Percentiles rank a stretch among this genome's conserved stretches.
phyloP scores from a whole-genome alignment of 2,329 filamentous ascomycete genomes.

The Coniochaeta sp. region DNA sequence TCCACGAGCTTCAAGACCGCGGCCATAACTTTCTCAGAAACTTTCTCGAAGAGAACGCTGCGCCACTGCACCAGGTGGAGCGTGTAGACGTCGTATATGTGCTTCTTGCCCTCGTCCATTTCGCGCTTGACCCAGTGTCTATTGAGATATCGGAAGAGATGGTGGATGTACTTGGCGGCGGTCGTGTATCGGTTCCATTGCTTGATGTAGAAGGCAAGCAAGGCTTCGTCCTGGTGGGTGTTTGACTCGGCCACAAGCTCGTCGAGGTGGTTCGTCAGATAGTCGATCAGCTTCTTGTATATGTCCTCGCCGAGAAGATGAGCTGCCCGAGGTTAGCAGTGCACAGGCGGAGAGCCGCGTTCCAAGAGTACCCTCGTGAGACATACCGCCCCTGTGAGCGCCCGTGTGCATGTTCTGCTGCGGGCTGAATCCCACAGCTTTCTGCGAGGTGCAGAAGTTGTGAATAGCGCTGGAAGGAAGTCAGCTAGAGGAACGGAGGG shows the following conservation, averaged over 20 bases:
- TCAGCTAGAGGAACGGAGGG: conserved; percentile 15
- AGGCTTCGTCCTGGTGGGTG: conserved; percentile 78
- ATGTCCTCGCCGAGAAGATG: conserved; percentile 94
- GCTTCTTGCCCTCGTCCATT: conserved; percentile 98
- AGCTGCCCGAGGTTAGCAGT: conserved; percentile 43
- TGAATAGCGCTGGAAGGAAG: conserved; percentile 65
- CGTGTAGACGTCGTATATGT: conserved; percentile 96
- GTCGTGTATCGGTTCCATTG: conserved; percentile 96
- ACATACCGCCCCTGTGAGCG: conserved; percentile 65
- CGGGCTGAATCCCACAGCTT: conserved; percentile 61
- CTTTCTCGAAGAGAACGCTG: conserved; percentile 76
- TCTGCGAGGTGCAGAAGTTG: conserved; percentile 98
- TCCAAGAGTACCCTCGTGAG: too few relatives aligned
- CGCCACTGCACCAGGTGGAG: conserved; percentile 95
- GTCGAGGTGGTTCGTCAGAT: conserved; percentile 72
- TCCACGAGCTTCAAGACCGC: conserved; percentile 92
- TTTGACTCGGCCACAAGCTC: conserved; percentile 65
- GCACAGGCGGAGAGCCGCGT: too few relatives aligned
- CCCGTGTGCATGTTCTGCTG: conserved; percentile 36
- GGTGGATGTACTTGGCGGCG: conserved; percentile 94
- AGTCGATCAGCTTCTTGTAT: conserved; percentile 84
- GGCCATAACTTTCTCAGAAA: conserved; percentile 86
- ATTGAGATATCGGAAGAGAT: conserved; percentile 93
- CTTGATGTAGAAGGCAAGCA: conserved; percentile 88
- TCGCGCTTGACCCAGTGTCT: conserved; percentile 98